phyloP scores from a whole-genome alignment of 352 stramenopile genomes.

The Pythium angustatum region DNA sequence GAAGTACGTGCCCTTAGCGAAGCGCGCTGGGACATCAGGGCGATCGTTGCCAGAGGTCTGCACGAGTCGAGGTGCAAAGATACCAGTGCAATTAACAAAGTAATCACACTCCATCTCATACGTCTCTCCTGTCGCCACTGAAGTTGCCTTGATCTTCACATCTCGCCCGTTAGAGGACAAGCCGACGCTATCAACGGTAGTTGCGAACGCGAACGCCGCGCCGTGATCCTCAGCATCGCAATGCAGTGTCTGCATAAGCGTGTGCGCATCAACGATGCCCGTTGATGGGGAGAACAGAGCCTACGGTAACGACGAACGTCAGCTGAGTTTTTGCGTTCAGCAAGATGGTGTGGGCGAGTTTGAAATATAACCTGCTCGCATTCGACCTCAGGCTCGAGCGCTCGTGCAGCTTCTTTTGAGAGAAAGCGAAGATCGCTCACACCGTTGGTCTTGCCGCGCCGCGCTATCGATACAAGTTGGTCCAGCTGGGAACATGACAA shows the following conservation, averaged over 20 bases:
- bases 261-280: conserved; percentile 95
- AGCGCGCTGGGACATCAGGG: conserved; percentile 59
- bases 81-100: conserved; percentile 92
- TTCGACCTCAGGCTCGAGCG: conserved; percentile 58
- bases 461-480: conserved; percentile 43
- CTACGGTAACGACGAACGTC: too few relatives aligned
- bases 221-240: conserved; percentile 90
- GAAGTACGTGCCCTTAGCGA: conserved; percentile 98
- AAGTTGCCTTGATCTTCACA: conserved; percentile 11
- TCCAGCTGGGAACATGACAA: conserved; percentile 30
- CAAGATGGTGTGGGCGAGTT: too few relatives aligned
- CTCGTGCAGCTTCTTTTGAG: conserved; percentile 38
- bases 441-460: conserved; percentile 48
- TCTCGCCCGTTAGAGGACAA: conserved; percentile 29
- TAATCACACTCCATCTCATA: conserved; percentile 87
- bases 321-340: too few relatives aligned
- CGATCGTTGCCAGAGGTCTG: not conserved
- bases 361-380: conserved; percentile 41
- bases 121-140: conserved; percentile 40
- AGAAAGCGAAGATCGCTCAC: conserved; percentile 59
- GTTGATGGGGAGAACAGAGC: conserved; percentile 94
- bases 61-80: conserved; percentile 67
- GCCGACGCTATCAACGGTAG: conserved; percentile 47
- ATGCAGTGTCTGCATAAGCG: conserved; percentile 90
- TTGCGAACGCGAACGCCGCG: conserved; percentile 75